Conservation (phyloP, 2,329 filamentous ascomycete species). For the Dothiorella sarmentorum region DNA sequence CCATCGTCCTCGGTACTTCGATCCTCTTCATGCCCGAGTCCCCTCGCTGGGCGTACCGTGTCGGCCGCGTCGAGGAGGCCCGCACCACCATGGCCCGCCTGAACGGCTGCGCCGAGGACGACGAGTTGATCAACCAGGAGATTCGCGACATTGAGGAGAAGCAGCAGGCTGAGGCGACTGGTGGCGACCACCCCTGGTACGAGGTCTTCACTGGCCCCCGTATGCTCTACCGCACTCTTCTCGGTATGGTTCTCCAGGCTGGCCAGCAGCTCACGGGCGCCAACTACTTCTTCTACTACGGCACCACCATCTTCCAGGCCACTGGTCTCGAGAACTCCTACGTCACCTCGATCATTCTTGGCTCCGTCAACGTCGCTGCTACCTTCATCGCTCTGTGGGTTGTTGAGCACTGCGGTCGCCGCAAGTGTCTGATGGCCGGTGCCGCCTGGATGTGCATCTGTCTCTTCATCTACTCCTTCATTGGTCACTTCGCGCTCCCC, state of each 20-base stretch:
- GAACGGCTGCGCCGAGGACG: slow-evolving; percentile 51
- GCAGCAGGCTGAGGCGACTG: slow-evolving; percentile 50
- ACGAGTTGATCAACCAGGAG: slow-evolving; percentile 54
- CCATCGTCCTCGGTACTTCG: slow-evolving; percentile 32
- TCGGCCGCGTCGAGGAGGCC: slow-evolving; percentile 50
- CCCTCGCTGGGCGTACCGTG: slow-evolving; percentile 46
- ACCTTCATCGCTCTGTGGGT: slow-evolving; percentile 48
- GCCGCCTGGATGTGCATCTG: slow-evolving; percentile 53
- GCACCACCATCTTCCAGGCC: slow-evolving; percentile 44
- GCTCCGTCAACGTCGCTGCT: slow-evolving; percentile 47
- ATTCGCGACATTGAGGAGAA: slow-evolving; percentile 56
- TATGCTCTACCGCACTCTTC: slow-evolving; percentile 61
- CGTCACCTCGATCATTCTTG: slow-evolving; percentile 48
- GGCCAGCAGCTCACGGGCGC: slow-evolving; percentile 67
- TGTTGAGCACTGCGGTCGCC: slow-evolving; percentile 46
- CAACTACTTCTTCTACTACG: slow-evolving; percentile 63
- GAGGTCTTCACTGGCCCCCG: slow-evolving; percentile 64
- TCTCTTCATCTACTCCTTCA: slow-evolving; percentile 54
- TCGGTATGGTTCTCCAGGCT: slow-evolving; percentile 55
- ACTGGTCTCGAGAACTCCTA: slow-evolving; percentile 43
- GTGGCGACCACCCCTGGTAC: slow-evolving; percentile 41
- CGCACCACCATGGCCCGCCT: slow-evolving; percentile 48
- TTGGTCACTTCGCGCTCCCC: slow-evolving; percentile 45
- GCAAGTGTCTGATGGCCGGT: slow-evolving; percentile 45
- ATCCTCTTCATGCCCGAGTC: slow-evolving; percentile 43